Base-by-base conservation (phyloP, 2,329 filamentous ascomycete genomes). In the Ascochyta pisi region DNA sequence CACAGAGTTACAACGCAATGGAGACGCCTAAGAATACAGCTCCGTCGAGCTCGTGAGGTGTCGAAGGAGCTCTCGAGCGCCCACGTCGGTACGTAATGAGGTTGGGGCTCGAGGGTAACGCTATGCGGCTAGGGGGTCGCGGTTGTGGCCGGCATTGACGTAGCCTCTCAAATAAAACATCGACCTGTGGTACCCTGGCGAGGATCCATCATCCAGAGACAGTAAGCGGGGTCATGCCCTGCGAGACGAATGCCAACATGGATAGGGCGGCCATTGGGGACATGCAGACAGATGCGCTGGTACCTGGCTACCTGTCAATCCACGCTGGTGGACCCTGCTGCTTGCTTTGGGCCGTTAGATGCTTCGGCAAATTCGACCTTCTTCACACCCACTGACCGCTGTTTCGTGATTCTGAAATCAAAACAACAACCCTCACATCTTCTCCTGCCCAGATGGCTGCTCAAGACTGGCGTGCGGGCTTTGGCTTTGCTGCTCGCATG, bases 401-500 rank as follows among this genome's bases (percentile, higher is more conserved):
- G 34, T 43, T 56, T 51, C 31, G 48, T 41, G 53, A 9, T 13
- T 19, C 15, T 27, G 38, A 51, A 51, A 51, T 39, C 48, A 47
- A 54, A 50, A 49, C 44, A 50, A 38, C 47, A 19, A 19, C 37
- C 42, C 29, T 43, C 39, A 9, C 35, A 27, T 51, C 39, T 34
- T 37, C 50, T 26, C 16, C 41, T 44, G 48, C 44, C 55, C 60
- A 40, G 52, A 70, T 70, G 67, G 63, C 64, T 46, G 44, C 64
- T 40, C 50, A 62, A 44, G 71, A 76, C 62, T 82, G 80, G 80
- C 76, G 69, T 35, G 61, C 69, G 22, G 53, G 58, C 37, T 54
- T 82, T 60, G 76, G 66, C 53, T 82, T 83, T 67, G 75, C 79
- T 19, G 75, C 79, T 46, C 73, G 81, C 50, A 69, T 83, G 57